Evolutionary conservation across 768 basidiomycete species (phyloP).

Genomic region (Pleurotus cornucopiae): DNA sequence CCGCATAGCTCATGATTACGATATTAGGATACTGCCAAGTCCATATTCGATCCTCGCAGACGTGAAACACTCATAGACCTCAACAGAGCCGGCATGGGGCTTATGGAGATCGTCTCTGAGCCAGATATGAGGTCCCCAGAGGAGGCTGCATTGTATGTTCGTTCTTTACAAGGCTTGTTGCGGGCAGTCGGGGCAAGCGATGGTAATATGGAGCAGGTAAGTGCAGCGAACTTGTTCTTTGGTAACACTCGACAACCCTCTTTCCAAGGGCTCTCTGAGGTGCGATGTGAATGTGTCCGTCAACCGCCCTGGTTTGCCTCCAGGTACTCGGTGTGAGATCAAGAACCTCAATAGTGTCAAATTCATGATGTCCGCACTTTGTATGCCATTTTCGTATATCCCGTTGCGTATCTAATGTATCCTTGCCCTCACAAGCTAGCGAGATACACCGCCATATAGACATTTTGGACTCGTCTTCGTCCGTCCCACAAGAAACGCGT

Average conservation of each 20-base stretch:
- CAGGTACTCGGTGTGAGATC: constrained; percentile 88
- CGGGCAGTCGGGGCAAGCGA: constrained; percentile 85
- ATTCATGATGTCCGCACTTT: constrained; percentile 80
- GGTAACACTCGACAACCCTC: too few relatives aligned
- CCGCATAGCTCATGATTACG: background rate
- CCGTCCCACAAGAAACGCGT: constrained; percentile 81
- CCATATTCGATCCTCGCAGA: constrained; percentile 52
- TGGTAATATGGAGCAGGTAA: constrained; percentile 94
- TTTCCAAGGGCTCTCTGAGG: constrained; percentile 77
- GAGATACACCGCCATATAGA: constrained; percentile 80
- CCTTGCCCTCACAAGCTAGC: constrained; percentile 43
- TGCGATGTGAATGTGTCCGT: constrained; percentile 97
- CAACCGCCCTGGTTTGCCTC: constrained; percentile 56
- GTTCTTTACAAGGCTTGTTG: constrained; percentile 74
- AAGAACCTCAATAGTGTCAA: constrained; percentile 94
- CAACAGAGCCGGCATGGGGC: constrained; percentile 82
- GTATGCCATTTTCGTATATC: constrained; percentile 36
- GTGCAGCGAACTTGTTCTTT: background rate
- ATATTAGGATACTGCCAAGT: constrained; percentile 85
- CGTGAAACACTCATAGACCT: constrained; percentile 70
- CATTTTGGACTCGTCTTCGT: constrained; percentile 36
- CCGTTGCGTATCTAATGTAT: background rate
- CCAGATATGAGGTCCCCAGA: constrained; percentile 90
- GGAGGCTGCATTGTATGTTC: constrained; percentile 86
- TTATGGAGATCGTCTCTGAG: constrained; percentile 95